Base-by-base conservation (phyloP, 176 grass and related monocot genomes). In the Olyra latifolia region DNA sequence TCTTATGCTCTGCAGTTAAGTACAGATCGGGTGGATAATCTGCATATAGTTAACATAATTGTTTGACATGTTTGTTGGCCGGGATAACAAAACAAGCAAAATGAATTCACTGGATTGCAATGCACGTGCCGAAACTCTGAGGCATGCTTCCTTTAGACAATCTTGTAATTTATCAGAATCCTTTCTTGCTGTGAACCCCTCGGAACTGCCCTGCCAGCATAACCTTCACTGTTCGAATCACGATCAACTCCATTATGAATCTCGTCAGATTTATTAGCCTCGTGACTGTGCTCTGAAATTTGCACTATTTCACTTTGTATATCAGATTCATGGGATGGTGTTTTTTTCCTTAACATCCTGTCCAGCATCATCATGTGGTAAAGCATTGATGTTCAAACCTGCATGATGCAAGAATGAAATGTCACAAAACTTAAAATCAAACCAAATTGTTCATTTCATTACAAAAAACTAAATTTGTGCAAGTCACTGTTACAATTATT, bases 1-100 rank as follows among this genome's bases (percentile, higher is more conserved):
- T 91, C 81, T 93, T 97, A 57, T 97, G 94, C 75, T 93, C 91
- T 23, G 19, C 3, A 8, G 91, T 97, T 63, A 97, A 87, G 62
- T 89, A 97, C 93, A 91, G 63, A 97, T 85, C 5, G 91, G 91
- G 72, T 97, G 88, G 80, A 74, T 70, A 82, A 93, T 88, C 91
- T 97, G 83, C 29, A 29, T n/a, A n/a, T 27, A 32, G 20, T 69
- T 42, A 59, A 67, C 43, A 68, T 11, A 47, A 28, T 50, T 70
- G 29, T n/a, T 69, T 42, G 53, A 67, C 43, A 68, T 11, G 42
- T 20, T 52, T 71, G 29, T 16, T 86, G 68, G 29, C 61, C 62
- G 41, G 16, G 35, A 49, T 25, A 58, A 45, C 5, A 52, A 22
- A 11, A 83, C 32, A 74, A 38, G 65, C 9, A 52, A 69, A 30